Percentiles rank a stretch among this genome's conserved stretches.
Conservation (phyloP, 345 rosid species). For the Hibiscus syriacus region DNA sequence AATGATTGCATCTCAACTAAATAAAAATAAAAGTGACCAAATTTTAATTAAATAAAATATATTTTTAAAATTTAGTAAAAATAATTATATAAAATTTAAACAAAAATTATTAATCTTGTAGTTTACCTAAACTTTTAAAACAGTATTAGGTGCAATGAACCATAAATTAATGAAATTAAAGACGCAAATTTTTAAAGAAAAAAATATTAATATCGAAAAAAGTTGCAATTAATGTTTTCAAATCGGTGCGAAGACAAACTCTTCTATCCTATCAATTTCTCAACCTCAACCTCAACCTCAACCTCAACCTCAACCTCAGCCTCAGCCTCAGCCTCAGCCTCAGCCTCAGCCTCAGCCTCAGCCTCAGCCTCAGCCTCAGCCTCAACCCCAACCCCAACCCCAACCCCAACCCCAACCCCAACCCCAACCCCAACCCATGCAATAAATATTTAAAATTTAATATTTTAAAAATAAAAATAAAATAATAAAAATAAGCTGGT, state of each 20-base stretch:
- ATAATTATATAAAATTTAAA: too few relatives aligned
- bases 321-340: background rate
- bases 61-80: too few relatives aligned
- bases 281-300: background rate
- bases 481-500: background rate
- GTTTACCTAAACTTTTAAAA: too few relatives aligned
- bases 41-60: too few relatives aligned
- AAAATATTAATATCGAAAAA: background rate
- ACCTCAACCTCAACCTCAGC: background rate
- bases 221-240: background rate
- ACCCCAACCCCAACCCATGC: background rate
- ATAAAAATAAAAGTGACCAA: too few relatives aligned
- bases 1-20: too few relatives aligned
- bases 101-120: too few relatives aligned
- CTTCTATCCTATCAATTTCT: background rate
- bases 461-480: too few relatives aligned
- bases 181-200: background rate
- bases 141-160: background rate
- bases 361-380: background rate
- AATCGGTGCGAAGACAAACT: background rate
- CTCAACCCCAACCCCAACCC: background rate
- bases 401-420: background rate
- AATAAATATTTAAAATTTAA: background rate
- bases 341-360: background rate
- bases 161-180: background rate